Base-by-base conservation (phyloP, 306 rosid genomes). In the Lotus japonicus region DNA sequence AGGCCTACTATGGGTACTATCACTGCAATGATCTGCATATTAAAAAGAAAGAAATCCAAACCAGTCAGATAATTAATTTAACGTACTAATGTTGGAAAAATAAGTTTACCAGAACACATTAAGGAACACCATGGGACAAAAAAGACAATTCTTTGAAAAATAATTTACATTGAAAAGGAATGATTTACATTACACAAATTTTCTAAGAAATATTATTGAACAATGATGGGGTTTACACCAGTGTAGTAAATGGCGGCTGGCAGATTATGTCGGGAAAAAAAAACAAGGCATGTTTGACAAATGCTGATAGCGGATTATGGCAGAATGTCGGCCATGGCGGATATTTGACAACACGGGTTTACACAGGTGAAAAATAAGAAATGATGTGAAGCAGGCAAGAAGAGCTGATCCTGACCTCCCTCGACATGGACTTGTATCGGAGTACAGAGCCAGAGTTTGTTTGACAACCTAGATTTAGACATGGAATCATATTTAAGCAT, bases 1-100 rank as follows among this genome's bases (percentile, higher is more conserved):
- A 94, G 18, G 41, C 98, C 97, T 53, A 90, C 90, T 48, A 94
- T 78, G 36, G 98, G 98, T 78, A 88, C 39, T 51, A 94, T 61
- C 71, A 90, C 87, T n/a, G 84, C 96, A 62, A 94, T 38, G 74
- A 90, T 85, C 97, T 94, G 96, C 66, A 79, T 14, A 44, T 4
- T 11, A 35, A 78, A 70, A 74, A 16, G 31, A 71, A 11, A 48
- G 46, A 46, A 66, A 35, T 51, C 35, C 16, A 77, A 71, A 17
- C 51, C 53, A 74, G 61, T 64, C 38, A 58, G 64, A 58, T 70
- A 53, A 63, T 59, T 19, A 21, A 65, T 64, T 54, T 21, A 46
- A 62, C 16, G 41, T 6, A 57, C 51, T 36, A 58, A 42, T 49
- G 13, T 71, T 18, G 53, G 58, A 73, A 57, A 31, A 33, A 70